These are phyloP conservation scores for Fusarium tuaranense DNA, from an alignment of 2,329 filamentous ascomycete species.

Conservation along the genomic window DNA sequence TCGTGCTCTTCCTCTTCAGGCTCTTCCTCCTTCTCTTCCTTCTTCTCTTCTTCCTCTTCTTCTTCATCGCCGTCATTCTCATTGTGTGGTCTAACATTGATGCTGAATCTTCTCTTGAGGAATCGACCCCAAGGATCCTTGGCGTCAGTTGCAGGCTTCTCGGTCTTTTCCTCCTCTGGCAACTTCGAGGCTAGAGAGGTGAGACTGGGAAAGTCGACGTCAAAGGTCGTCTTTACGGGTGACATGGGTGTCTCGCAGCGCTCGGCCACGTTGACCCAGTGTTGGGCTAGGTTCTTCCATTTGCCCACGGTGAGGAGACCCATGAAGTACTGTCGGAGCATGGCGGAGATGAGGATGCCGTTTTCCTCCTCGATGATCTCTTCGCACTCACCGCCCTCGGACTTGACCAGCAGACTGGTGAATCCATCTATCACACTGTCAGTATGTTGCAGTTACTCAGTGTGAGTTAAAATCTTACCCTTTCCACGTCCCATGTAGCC, in stretches of 20 bases:
- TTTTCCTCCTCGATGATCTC: slow-evolving; percentile 89
- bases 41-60: slow-evolving; percentile 37
- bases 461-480: slow-evolving; percentile 47
- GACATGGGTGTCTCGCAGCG: slow-evolving; percentile 66
- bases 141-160: slow-evolving; percentile 35
- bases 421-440: slow-evolving; percentile 74
- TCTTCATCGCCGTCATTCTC: slow-evolving; percentile 57
- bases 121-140: slow-evolving; percentile 52
- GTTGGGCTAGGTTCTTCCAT: slow-evolving; percentile 79
- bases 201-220: slow-evolving; percentile 37
- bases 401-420: slow-evolving; percentile 77
- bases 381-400: slow-evolving; percentile 80
- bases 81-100: slow-evolving; percentile 49
- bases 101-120: slow-evolving; percentile 50
- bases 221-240: slow-evolving; percentile 38
- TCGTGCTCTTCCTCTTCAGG: slow-evolving; percentile 46
- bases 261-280: slow-evolving; percentile 76
- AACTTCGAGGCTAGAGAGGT: slow-evolving; percentile 37
- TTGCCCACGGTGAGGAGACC: slow-evolving; percentile 82
- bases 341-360: slow-evolving; percentile 85
- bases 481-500: slow-evolving; percentile 93
- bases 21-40: slow-evolving; percentile 42
- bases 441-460: slow-evolving; percentile 4
- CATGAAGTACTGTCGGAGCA: slow-evolving; percentile 93
- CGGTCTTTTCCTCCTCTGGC: slow-evolving; percentile 34